A percentile compares a stretch with the other conserved stretches of the same genome.
phyloP scores from a whole-genome alignment of 345 rosid genomes.

The Eucalyptus melliodora region DNA sequence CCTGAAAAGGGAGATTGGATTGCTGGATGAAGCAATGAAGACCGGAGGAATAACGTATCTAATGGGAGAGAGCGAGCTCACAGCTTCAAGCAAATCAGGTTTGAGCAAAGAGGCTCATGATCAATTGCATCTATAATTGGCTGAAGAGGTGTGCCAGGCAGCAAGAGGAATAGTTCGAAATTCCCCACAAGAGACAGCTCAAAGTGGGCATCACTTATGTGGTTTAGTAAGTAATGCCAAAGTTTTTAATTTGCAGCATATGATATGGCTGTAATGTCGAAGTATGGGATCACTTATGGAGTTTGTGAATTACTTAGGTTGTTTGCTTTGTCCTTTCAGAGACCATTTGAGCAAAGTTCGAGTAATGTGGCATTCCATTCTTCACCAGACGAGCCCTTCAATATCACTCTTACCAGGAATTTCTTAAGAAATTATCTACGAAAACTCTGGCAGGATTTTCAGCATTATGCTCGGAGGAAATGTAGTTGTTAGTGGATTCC shows the following conservation, averaged over 20 bases:
- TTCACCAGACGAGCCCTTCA: no score
- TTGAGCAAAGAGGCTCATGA: neutral
- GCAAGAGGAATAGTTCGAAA: conserved; percentile 1
- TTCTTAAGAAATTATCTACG: no score
- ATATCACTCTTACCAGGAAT: no score
- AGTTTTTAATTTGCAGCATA: no score
- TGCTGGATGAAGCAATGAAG: neutral
- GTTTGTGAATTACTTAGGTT: neutral
- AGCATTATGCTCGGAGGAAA: neutral
- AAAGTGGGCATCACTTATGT: conserved; percentile 13
- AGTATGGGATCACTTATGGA: neutral
- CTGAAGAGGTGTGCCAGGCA: conserved; percentile 7
- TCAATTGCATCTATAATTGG: conserved; percentile 6
- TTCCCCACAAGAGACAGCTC: conserved; percentile 8
- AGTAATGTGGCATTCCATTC: no score
- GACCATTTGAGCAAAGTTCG: no score
- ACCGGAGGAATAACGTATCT: conserved; percentile 3
- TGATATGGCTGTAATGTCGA: no score
- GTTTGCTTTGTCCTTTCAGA: neutral
- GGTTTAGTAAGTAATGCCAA: neutral
- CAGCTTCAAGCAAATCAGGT: neutral
- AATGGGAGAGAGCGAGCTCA: conserved; percentile 5
- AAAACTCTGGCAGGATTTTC: no score
- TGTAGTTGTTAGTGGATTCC: neutral
- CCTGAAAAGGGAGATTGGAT: neutral